phyloP scores from a whole-genome alignment of 345 rosid genomes.

The Populus pruinosa region DNA sequence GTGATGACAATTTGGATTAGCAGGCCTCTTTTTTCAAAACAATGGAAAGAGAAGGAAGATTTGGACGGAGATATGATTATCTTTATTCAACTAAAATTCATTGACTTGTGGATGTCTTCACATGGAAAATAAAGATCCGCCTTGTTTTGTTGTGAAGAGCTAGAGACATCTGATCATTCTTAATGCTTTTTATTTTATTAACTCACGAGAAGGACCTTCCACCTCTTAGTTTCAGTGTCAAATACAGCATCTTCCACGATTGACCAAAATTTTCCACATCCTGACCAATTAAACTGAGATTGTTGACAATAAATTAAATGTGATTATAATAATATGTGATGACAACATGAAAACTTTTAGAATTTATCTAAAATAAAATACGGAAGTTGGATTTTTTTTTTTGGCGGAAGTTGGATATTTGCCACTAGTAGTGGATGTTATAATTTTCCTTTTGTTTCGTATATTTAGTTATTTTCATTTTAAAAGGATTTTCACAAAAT shows the following conservation, averaged over 20 bases:
- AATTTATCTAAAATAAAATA: too few relatives aligned
- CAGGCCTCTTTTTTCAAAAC: constrained; percentile 11
- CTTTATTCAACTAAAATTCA: constrained; percentile 6
- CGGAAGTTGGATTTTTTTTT: too few relatives aligned
- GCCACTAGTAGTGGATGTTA: too few relatives aligned
- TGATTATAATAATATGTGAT: background rate
- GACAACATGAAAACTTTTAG: background rate
- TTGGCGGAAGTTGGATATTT: too few relatives aligned
- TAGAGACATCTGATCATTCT: constrained; percentile 35
- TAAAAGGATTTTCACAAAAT: too few relatives aligned
- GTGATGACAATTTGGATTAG: background rate
- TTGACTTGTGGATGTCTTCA: constrained; percentile 36
- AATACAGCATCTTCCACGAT: constrained; percentile 23
- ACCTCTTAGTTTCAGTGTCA: constrained; percentile 35
- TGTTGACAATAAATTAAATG: background rate
- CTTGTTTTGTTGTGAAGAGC: constrained; percentile 8
- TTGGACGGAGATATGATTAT: background rate
- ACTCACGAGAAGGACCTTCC: constrained; percentile 33
- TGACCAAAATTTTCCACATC: constrained; percentile 36
- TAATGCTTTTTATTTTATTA: constrained; percentile 8
- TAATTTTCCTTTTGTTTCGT: background rate
- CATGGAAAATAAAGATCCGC: constrained; percentile 19
- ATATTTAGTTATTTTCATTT: too few relatives aligned
- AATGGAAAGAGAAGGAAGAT: constrained; percentile 2
- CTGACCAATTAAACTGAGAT: constrained; percentile 46